Base-by-base conservation (phyloP, 2,329 filamentous ascomycete genomes). In the Fusarium algeriense region DNA sequence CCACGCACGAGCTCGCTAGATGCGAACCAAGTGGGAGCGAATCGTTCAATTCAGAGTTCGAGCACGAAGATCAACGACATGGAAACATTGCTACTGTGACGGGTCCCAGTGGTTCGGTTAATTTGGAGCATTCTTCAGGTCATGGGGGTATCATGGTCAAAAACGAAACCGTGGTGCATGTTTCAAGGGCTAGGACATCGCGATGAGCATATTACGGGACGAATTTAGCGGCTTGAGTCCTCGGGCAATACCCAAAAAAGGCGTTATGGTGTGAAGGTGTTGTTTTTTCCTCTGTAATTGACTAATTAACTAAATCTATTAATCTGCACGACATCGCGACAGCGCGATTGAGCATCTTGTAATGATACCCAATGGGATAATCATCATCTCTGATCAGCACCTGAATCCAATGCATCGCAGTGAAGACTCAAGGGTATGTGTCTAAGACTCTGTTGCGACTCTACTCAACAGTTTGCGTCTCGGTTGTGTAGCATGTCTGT, bases 1-100 rank as follows among this genome's bases (percentile, higher is more conserved):
- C 73, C 4, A 75, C 73, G 4, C 61, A 73, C 14, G 52, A 75
- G 34, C 64, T 75, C 11, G 70, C 73, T 4, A 61, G 56, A 10
- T 43, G 44, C 0, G 64, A 64, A 0, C 38, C 52, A 3, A 64
- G 55, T 5, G 60, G 56, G 13, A 44, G 35, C 28, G 57, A 56
- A 14, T 72, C 65, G 14, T 32, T 49, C 2, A 15, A 65, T 10
- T 70, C 61, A 1, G 64, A 73, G 5, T 69, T 65, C 15, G 73
- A 74, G 6, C 43, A 63, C 13, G 65, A 73, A 2, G 7, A 45
- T 9, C 61, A 58, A 11, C 32, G 38, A 17, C 65, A 64, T 5
- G 44, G 60, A 23, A 49, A 64, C 4, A 67, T 49, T 4, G 57
- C 62, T n/a, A 67, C 64, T 17, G 57, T 52, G 7, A 64, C 50